Percentiles rank a stretch among this genome's conserved stretches.
Conservation (phyloP, 1,284 basidiomycete genomes). For the Hymenochaete sp. region DNA sequence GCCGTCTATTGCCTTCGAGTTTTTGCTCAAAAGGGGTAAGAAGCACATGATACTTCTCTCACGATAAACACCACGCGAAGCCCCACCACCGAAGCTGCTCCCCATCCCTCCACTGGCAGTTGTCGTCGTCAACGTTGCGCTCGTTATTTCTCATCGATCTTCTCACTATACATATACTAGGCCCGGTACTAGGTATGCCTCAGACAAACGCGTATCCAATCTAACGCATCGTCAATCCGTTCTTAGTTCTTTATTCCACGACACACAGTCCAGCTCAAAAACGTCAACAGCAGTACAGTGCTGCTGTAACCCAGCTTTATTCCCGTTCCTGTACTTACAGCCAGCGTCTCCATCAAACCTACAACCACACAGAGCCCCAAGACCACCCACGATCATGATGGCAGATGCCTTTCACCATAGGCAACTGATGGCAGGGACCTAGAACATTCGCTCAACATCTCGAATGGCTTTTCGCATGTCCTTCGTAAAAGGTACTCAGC, state of each 20-base stretch:
- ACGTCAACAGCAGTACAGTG: conserved; percentile 3
- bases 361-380: conserved; percentile 12
- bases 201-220: conserved; percentile 8
- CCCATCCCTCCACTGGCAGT: too few species aligned
- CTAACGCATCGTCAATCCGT: conserved; percentile 29
- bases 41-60: too few species aligned
- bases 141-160: too few species aligned
- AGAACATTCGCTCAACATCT: background rate
- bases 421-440: background rate
- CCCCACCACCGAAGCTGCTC: too few species aligned
- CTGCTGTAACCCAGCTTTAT: background rate
- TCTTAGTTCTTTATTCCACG: conserved; percentile 32
- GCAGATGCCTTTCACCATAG: conserved; percentile 2
- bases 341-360: conserved; percentile 7
- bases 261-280: conserved; percentile 8
- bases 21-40: too few species aligned
- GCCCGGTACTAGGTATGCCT: conserved; percentile 9
- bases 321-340: conserved; percentile 2
- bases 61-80: too few species aligned
- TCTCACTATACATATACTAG: background rate
- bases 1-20: too few species aligned
- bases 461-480: conserved; percentile 17
- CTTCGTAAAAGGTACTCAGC: conserved; percentile 20
- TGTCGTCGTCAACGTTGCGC: too few species aligned
- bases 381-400: conserved; percentile 9